Evolutionary conservation across 352 stramenopile genomes (phyloP), one percentile per base, ranked within the genome.

Genomic region (Peronospora destructor): DNA sequence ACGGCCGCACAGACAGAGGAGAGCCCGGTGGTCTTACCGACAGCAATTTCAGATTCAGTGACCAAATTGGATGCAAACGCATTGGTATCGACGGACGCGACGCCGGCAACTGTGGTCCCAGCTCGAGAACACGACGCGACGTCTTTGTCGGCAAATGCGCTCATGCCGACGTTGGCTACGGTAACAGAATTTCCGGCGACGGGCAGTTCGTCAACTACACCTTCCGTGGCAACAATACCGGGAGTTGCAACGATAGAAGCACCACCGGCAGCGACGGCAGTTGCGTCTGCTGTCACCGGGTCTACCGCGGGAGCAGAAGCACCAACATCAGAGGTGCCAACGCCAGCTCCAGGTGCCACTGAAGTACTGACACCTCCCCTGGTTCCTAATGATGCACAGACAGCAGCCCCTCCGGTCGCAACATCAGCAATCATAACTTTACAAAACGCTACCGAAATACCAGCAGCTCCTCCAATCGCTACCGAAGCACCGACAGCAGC

Each of bases 71-170:
- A n/a, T 26, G 53, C 30, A 30, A 35, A 52, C 11, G 23, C 45
- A 13, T 49, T 37, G 6, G 30, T 21, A 16, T 29, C 37, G 56
- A 52, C 56, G 10, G 45, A 55, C 29, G 19, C 32, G 7, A 25
- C 46, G 11, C 45, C 33, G 13, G 54, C 39, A 16, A 67, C 59
- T 9, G 59, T 64, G 10, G 38, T 33, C 41, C 49, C 59, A 6
- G 53, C 59, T 11, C 47, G 17, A 51, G 47, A 25, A 40, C 49
- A 37, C 19, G 17, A 16, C 3, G 9, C 26, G 30, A 19, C 45
- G n/a, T 46, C 45, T 45, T 43, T 33, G 16, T n/a, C 38, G 16
- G 14, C 21, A 40, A 44, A 51, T 32, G 39, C 25, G 33, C 17
- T 37, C 0, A 40, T 46, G 11, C 35, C 30, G 13, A 55, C 52